Evolutionary conservation across 1,284 basidiomycete genomes (phyloP).

Genomic region (Athelia sp.): DNA sequence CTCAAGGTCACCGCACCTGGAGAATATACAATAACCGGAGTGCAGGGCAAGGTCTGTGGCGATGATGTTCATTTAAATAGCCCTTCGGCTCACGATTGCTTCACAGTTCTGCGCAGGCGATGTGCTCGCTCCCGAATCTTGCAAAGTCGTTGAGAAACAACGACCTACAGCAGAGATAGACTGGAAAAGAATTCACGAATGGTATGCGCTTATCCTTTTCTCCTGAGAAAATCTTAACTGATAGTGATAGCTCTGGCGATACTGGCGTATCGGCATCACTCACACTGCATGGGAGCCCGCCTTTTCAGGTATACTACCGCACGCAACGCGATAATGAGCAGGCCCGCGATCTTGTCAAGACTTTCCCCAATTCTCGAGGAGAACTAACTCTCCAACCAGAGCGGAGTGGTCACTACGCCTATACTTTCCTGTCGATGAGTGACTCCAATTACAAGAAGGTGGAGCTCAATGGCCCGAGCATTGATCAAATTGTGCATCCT

Average conservation of each 20-base stretch:
- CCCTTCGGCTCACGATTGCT: slow-evolving; percentile 4
- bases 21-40: slow-evolving; percentile 73
- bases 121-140: slow-evolving; percentile 76
- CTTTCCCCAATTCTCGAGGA: slow-evolving; percentile 70
- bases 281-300: slow-evolving; percentile 84
- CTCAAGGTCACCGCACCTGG: slow-evolving; percentile 64
- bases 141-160: slow-evolving; percentile 71
- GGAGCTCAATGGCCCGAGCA: slow-evolving; percentile 64
- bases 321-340: slow-evolving; percentile 69
- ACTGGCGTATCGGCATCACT: slow-evolving; percentile 88
- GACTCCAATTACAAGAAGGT: slow-evolving; percentile 84
- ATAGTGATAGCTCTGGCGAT: slow-evolving; percentile 75
- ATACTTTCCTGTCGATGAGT: slow-evolving; percentile 76
- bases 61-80: background rate
- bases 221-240: too few species aligned
- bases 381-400: slow-evolving; percentile 87
- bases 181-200: slow-evolving; percentile 90
- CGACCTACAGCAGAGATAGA: slow-evolving; percentile 78
- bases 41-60: slow-evolving; percentile 58
- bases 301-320: slow-evolving; percentile 81
- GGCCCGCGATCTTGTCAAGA: slow-evolving; percentile 51
- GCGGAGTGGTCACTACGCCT: slow-evolving; percentile 85
- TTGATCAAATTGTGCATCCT: slow-evolving; percentile 86
- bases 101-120: slow-evolving; percentile 69
- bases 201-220: slow-evolving; percentile 39